These are phyloP conservation scores for Botrytis galanthina DNA, from an alignment of 2,329 filamentous ascomycete genomes.

Conservation along the genomic window DNA sequence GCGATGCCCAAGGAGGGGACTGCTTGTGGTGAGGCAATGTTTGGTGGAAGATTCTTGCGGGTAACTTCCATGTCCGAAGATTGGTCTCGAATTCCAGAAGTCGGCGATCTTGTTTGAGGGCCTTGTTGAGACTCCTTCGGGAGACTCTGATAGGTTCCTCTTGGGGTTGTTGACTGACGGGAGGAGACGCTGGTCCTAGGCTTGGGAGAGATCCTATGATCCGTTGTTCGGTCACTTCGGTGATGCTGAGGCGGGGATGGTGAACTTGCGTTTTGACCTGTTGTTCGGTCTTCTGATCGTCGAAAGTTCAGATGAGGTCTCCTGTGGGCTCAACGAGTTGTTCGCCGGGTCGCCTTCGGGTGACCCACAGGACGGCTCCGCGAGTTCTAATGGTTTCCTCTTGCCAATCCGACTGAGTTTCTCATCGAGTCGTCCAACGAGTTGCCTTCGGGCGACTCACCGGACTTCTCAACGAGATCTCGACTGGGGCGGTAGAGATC, in stretches of 20 bases:
- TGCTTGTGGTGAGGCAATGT: neutral
- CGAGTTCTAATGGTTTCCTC: neutral
- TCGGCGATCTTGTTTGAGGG: neutral
- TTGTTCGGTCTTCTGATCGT: slow-evolving; percentile 8
- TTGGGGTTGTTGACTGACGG: neutral
- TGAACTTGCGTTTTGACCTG: slow-evolving; percentile 18
- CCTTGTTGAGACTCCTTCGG: slow-evolving; percentile 14
- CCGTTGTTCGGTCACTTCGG: slow-evolving; percentile 13
- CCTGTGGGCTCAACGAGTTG: neutral
- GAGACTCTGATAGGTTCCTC: slow-evolving; percentile 9
- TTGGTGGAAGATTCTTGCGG: slow-evolving; percentile 15
- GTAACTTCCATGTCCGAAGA: slow-evolving; percentile 5
- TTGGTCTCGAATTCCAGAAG: neutral
- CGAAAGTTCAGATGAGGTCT: slow-evolving; percentile 10
- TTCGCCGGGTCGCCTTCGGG: neutral
- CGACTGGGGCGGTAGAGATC: neutral
- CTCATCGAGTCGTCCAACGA: neutral
- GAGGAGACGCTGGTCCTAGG: neutral
- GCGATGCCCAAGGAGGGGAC: slow-evolving; percentile 10
- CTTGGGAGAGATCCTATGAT: slow-evolving; percentile 14
- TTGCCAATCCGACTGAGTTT: slow-evolving; percentile 6
- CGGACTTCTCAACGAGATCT: neutral
- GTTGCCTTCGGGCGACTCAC: neutral
- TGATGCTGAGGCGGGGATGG: slow-evolving; percentile 17
- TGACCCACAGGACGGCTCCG: neutral